Conservation (phyloP, 371 early-diverging fungal species). For the Apophysomyces elegans region DNA sequence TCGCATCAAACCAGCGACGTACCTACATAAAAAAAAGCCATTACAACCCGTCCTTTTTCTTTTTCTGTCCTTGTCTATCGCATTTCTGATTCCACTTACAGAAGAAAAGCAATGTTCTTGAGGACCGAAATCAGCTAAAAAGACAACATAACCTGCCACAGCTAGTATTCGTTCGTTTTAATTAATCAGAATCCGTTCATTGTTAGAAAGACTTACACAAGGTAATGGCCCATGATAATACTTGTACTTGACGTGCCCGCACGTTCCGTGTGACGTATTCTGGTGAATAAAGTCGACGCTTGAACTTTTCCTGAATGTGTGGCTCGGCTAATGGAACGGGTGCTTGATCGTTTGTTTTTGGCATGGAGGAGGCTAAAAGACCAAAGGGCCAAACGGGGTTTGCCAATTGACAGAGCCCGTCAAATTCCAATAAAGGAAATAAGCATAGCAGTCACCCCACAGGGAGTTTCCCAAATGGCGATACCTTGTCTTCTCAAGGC, state of each 20-base stretch:
- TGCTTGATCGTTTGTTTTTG: constrained; percentile 13
- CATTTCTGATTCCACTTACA: constrained; percentile 24
- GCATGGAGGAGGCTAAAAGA: background rate
- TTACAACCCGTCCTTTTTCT: background rate
- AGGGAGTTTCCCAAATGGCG: too few relatives aligned
- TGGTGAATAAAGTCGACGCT: constrained; percentile 38
- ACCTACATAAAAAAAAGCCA: constrained; percentile 24
- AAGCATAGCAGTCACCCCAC: too few relatives aligned
- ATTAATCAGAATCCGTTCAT: background rate
- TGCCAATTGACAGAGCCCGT: background rate
- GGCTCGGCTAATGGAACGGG: constrained; percentile 19
- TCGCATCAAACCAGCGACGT: constrained; percentile 49
- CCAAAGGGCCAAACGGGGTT: background rate
- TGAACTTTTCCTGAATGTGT: constrained; percentile 32
- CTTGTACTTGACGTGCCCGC: constrained; percentile 40
- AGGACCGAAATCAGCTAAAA: constrained; percentile 53
- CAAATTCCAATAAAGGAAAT: too few relatives aligned
- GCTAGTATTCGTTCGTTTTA: constrained; percentile 17
- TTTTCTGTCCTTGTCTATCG: background rate
- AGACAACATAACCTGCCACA: constrained; percentile 44
- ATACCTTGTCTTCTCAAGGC: too few relatives aligned
- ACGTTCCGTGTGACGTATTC: constrained; percentile 40
- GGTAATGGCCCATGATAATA: constrained; percentile 42
- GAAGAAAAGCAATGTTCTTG: constrained; percentile 53
- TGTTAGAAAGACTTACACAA: constrained; percentile 30